Conservation (phyloP, 805 yeast genomes). For the Candida maris region DNA sequence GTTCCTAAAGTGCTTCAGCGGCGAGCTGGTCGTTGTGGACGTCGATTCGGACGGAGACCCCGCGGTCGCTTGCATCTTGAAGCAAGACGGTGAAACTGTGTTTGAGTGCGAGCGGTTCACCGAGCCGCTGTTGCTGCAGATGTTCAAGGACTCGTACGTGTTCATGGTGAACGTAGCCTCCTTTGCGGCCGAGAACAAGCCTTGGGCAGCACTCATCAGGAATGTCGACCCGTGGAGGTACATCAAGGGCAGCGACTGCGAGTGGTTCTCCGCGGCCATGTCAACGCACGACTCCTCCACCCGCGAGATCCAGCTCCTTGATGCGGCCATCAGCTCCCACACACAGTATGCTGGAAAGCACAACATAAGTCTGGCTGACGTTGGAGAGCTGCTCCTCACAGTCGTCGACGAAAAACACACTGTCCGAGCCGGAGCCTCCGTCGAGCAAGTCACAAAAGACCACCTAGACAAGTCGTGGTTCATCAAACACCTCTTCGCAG, state of each 20-base stretch:
- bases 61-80: constrained; percentile 6
- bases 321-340: constrained; percentile 29
- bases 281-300: constrained; percentile 48
- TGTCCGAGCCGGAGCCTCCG: constrained; percentile 32
- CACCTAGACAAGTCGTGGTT: constrained; percentile 63
- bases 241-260: constrained; percentile 10
- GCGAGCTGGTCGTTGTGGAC: constrained; percentile 13
- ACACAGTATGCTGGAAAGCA: constrained; percentile 27
- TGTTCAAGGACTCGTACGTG: constrained; percentile 8
- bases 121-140: constrained; percentile 1
- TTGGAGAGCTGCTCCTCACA: constrained; percentile 40
- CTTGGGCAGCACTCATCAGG: constrained; percentile 24
- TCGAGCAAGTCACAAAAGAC: constrained; percentile 44
- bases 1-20: constrained; percentile 33
- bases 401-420: constrained; percentile 37
- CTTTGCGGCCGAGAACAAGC: constrained; percentile 23
- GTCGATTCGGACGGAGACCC: constrained; percentile 30
- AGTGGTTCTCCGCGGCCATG: constrained; percentile 24
- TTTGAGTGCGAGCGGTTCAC: constrained; percentile 5
- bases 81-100: constrained; percentile 4
- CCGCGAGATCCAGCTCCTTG: constrained; percentile 43
- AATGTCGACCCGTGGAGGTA: constrained; percentile 4
- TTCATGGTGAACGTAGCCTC: constrained; percentile 21
- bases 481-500: constrained; percentile 31
- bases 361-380: constrained; percentile 21